Evolutionary conservation across 1,284 basidiomycete species (phyloP), one percentile per base, ranked within the genome.

Genomic region (Ustilago loliicola): DNA sequence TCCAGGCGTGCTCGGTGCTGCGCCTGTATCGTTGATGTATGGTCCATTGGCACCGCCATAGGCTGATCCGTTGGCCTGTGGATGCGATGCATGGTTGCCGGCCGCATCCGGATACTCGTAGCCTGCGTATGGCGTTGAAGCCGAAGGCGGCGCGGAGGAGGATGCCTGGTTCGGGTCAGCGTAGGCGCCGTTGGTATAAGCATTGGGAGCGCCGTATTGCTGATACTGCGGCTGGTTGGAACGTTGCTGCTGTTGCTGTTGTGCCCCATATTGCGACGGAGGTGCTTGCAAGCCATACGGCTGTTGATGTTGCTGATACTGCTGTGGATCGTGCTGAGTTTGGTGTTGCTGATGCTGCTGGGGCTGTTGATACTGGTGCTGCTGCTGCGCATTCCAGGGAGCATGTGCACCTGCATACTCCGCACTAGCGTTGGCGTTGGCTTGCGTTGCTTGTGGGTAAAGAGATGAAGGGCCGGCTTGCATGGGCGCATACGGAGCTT

Each of bases 221-320:
- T 66, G 56, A 17, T 66, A 62, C 38, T 63, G 76, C 32, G 40
- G 61, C 29, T 36, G 30, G 23, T 29, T 27, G 8, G 55, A 55
- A 8, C 55, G 56, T n/a, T 58, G 55, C 8, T 10, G n/a, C 42
- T n/a, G 59, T 7, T 59, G 48, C 50, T 70, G 67, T 30, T 61
- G 54, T 4, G 53, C 2, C 3, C 25, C 57, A 21, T 67, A 57
- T 19, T 67, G 65, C 9, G 65, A 40, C 17, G 47, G 52, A 29
- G 58, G 25, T n/a, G 34, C 48, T 15, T 66, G 56, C 13, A 38
- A 8, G 40, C 51, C 52, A 47, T 64, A 67, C 9, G 47, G 54
- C 2, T 62, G 66, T 27, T 73, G 75, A 15, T 65, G 63, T 8
- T 70, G 62, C 52, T 51, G 66, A 27, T 59, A 59, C 36, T 55